Conservation (phyloP, 208 protist species). For the Leishmania mexicana region DNA sequence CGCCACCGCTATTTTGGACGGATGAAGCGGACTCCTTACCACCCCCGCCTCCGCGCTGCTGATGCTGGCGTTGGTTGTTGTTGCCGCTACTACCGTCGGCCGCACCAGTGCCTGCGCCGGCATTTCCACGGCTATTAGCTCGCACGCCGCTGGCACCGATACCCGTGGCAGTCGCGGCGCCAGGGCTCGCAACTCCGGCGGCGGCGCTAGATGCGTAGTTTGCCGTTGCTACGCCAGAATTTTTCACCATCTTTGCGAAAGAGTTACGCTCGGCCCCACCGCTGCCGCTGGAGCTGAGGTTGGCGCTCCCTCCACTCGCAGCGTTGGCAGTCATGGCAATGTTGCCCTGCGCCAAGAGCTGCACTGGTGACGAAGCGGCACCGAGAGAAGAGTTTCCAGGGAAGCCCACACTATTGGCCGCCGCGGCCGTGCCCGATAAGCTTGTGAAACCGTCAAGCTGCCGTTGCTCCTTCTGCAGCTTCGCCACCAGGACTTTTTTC, state of each 20-base stretch:
- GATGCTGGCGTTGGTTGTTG: constrained; percentile 11
- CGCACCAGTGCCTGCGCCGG: not conserved
- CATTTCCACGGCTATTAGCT: constrained; percentile 1
- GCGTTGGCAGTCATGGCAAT: not conserved
- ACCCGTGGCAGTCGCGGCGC: not conserved
- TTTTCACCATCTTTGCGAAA: constrained; percentile 15
- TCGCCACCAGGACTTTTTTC: constrained; percentile 40
- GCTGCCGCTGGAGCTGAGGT: not conserved
- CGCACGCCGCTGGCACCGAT: not conserved
- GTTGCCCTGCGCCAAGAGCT: constrained; percentile 24
- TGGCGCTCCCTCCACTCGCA: not conserved
- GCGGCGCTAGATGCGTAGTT: not conserved
- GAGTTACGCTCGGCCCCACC: not conserved
- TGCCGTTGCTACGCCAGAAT: constrained; percentile 1
- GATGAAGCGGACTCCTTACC: not conserved
- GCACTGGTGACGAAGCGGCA: constrained; percentile 4
- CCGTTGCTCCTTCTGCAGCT: constrained; percentile 53
- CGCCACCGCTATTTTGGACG: not conserved
- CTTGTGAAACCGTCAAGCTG: not conserved
- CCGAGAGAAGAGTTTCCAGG: not conserved
- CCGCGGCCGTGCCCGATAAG: not conserved
- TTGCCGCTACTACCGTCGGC: constrained; percentile 5
- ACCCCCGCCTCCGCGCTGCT: not conserved
- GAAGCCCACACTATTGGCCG: not conserved
- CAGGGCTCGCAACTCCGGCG: not conserved